These are phyloP conservation scores for Aphanocladium album DNA, from an alignment of 2,329 filamentous ascomycete genomes.

Conservation along the genomic window DNA sequence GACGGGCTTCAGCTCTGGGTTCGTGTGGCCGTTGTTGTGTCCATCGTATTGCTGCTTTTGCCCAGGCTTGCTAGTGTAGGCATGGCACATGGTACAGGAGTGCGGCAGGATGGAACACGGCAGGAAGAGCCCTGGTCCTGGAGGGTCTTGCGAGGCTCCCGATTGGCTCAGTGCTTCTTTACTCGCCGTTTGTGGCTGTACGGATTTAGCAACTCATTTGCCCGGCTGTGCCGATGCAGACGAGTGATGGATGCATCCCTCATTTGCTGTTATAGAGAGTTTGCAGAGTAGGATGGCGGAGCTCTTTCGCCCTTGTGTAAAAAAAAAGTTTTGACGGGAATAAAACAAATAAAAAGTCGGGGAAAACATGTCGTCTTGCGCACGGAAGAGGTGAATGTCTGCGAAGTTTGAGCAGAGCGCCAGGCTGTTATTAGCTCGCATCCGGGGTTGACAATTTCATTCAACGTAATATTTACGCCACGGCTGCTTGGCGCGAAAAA, in stretches of 20 bases:
- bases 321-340: no score
- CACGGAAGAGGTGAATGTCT: background rate
- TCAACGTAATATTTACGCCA: slow-evolving; percentile 1
- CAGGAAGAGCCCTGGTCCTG: background rate
- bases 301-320: no score
- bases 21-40: background rate
- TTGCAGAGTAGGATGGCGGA: no score
- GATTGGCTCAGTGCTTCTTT: background rate
- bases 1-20: background rate
- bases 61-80: background rate
- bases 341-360: no score
- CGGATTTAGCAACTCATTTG: background rate
- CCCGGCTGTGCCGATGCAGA: background rate
- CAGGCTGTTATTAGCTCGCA: background rate
- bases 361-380: background rate
- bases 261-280: no score
- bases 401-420: background rate
- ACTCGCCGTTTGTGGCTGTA: background rate
- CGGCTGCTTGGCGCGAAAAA: background rate
- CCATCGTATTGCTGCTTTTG: background rate
- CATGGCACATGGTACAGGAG: background rate
- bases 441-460: background rate
- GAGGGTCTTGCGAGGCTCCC: background rate
- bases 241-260: background rate
- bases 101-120: background rate